Evolutionary conservation across 176 grass and related monocot genomes (phyloP).

Genomic region (Aegilops sharonensis): DNA sequence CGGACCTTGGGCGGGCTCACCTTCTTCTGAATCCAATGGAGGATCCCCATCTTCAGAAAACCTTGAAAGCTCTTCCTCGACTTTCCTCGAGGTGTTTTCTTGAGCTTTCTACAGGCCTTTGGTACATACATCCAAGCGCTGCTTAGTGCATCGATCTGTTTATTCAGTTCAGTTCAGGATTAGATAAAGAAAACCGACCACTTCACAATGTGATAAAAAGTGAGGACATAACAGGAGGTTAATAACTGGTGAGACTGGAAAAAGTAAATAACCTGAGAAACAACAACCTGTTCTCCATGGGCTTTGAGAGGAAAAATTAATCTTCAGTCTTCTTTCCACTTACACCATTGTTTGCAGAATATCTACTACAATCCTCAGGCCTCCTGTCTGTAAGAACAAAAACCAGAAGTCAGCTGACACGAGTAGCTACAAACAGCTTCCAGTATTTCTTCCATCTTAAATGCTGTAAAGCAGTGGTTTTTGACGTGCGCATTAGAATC

Average conservation of each 20-base stretch:
- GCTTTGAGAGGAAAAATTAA: no score
- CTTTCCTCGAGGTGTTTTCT: constrained; percentile 67
- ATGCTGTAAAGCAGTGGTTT: background rate
- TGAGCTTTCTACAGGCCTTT: constrained; percentile 67
- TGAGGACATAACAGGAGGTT: background rate
- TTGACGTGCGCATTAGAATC: background rate
- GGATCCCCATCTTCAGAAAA: no score
- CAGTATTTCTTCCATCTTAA: background rate
- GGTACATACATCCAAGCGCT: constrained; percentile 62
- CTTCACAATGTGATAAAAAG: background rate
- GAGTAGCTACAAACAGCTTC: background rate
- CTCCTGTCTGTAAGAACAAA: constrained; percentile 55
- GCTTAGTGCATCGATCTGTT: constrained; percentile 66
- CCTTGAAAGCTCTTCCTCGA: constrained; percentile 61
- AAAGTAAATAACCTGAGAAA: constrained; percentile 58
- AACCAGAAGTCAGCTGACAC: background rate
- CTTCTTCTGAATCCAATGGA: no score
- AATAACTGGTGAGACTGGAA: background rate
- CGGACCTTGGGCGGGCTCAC: background rate
- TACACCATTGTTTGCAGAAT: constrained; percentile 58
- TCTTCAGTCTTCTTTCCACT: constrained; percentile 45
- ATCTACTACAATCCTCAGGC: constrained; percentile 74
- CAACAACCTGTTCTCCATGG: constrained; percentile 62
- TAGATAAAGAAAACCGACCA: background rate
- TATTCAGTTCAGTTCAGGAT: constrained; percentile 18